phyloP scores from a whole-genome alignment of 2,329 filamentous ascomycete genomes.

The Helminthosporium solani region DNA sequence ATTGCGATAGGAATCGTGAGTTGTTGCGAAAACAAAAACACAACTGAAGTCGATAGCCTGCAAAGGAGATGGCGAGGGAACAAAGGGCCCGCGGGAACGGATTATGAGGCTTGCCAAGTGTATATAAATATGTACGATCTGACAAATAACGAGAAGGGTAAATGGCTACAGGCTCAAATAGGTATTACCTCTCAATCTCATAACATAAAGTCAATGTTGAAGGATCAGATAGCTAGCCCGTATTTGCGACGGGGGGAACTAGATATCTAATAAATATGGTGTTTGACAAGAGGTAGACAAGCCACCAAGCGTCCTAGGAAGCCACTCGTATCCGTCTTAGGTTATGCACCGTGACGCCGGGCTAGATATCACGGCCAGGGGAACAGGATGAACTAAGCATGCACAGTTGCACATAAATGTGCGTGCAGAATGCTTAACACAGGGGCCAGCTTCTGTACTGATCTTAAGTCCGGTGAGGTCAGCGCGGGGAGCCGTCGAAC shows the following conservation, averaged over 20 bases:
- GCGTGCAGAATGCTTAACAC: too few relatives aligned
- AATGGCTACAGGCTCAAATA: background rate
- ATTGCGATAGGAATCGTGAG: slow-evolving; percentile 9
- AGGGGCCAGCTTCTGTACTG: too few relatives aligned
- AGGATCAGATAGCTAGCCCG: too few relatives aligned
- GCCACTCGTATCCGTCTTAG: background rate
- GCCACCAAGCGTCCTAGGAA: background rate
- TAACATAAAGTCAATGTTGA: background rate
- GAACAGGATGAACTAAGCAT: too few relatives aligned
- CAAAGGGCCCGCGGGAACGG: background rate
- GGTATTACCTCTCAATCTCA: too few relatives aligned
- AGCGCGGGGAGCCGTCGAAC: slow-evolving; percentile 32
- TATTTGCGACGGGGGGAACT: background rate
- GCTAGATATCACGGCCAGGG: too few relatives aligned
- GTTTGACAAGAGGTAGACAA: background rate
- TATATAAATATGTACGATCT: slow-evolving; percentile 4
- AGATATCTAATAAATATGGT: background rate
- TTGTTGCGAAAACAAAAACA: background rate
- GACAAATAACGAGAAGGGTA: slow-evolving; percentile 4
- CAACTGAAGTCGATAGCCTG: background rate
- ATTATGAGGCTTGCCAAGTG: slow-evolving; percentile 9
- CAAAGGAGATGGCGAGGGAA: too few relatives aligned
- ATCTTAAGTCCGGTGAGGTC: background rate
- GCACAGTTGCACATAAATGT: too few relatives aligned
- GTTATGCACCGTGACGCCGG: too few relatives aligned